Conservation (phyloP, 225 moss, liverwort and hornwort species). For the Anthoceros angustus region DNA sequence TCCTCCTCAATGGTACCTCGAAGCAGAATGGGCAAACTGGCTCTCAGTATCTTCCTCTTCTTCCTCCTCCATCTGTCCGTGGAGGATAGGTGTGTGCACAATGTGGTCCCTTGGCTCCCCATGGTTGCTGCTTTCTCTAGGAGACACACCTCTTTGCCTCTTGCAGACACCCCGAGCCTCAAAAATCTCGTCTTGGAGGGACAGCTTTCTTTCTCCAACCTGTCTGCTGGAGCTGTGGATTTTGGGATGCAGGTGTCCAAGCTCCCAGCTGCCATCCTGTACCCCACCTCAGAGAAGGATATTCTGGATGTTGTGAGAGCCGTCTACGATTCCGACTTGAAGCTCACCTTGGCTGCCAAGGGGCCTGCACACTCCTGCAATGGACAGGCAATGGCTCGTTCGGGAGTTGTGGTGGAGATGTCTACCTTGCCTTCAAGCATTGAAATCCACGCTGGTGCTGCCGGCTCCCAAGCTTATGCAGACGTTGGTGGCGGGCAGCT, state of each 20-base stretch:
- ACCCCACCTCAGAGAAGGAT: constrained; percentile 37
- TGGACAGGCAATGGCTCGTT: constrained; percentile 57
- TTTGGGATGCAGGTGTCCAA: constrained; percentile 38
- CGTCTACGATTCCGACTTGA: constrained; percentile 16
- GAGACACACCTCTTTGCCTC: neutral
- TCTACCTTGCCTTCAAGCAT: constrained; percentile 38
- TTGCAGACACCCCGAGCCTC: neutral
- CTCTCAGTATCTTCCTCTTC: neutral
- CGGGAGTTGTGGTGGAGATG: constrained; percentile 78
- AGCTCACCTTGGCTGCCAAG: constrained; percentile 54
- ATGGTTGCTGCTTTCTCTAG: neutral
- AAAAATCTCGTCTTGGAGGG: neutral
- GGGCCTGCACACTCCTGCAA: constrained; percentile 55
- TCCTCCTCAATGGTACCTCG: too few species aligned
- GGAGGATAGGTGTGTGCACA: neutral
- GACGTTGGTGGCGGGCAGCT: constrained; percentile 55
- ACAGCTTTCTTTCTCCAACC: constrained; percentile 20
- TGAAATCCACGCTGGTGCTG: constrained; percentile 23
- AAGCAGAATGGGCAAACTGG: neutral
- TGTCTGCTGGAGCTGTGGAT: constrained; percentile 29
- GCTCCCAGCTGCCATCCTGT: constrained; percentile 40
- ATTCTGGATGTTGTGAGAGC: constrained; percentile 30
- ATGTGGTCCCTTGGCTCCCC: neutral
- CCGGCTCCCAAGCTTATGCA: constrained; percentile 26
- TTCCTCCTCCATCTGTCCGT: neutral